Evolutionary conservation across 2,329 filamentous ascomycete species (phyloP).

Genomic region (Colletotrichum sp.): DNA sequence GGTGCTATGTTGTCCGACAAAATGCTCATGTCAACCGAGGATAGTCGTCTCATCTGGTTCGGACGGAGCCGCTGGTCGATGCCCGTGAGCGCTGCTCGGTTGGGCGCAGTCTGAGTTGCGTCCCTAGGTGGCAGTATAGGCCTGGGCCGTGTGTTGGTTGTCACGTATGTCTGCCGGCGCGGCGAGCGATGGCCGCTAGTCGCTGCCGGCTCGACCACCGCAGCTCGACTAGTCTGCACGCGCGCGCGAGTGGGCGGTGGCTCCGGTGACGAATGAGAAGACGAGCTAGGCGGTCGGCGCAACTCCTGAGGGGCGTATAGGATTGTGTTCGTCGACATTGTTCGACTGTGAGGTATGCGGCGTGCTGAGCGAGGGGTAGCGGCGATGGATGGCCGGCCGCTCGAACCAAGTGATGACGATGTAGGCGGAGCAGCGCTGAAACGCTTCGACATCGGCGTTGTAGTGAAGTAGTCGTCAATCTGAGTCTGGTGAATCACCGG

Average conservation of each 20-base stretch:
- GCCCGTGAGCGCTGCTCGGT: slow-evolving; percentile 58
- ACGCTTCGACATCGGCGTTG: slow-evolving; percentile 49
- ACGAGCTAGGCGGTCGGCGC: slow-evolving; percentile 41
- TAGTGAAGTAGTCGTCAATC: slow-evolving; percentile 59
- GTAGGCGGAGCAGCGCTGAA: slow-evolving; percentile 32
- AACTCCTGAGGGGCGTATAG: slow-evolving; percentile 74
- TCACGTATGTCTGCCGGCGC: slow-evolving; percentile 45
- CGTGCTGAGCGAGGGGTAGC: slow-evolving; percentile 39
- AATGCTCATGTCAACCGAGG: slow-evolving; percentile 75
- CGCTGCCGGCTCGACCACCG: slow-evolving; percentile 40
- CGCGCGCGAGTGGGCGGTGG: slow-evolving; percentile 31
- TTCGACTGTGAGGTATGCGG: slow-evolving; percentile 67
- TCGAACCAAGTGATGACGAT: slow-evolving; percentile 35
- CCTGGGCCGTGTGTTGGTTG: slow-evolving; percentile 57
- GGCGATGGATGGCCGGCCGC: slow-evolving; percentile 23
- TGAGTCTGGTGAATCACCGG: slow-evolving; percentile 17
- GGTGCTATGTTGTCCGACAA: slow-evolving; percentile 74
- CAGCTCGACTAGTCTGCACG: slow-evolving; percentile 25
- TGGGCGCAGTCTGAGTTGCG: slow-evolving; percentile 60
- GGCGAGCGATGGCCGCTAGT: slow-evolving; percentile 50
- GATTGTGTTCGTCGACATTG: slow-evolving; percentile 82
- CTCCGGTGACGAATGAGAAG: slow-evolving; percentile 45
- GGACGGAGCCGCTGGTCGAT: slow-evolving; percentile 51
- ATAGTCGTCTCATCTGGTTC: slow-evolving; percentile 47
- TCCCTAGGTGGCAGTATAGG: slow-evolving; percentile 60